Conservation (phyloP, 495 filamentous ascomycete genomes). For the Penicillium cinerascens region DNA sequence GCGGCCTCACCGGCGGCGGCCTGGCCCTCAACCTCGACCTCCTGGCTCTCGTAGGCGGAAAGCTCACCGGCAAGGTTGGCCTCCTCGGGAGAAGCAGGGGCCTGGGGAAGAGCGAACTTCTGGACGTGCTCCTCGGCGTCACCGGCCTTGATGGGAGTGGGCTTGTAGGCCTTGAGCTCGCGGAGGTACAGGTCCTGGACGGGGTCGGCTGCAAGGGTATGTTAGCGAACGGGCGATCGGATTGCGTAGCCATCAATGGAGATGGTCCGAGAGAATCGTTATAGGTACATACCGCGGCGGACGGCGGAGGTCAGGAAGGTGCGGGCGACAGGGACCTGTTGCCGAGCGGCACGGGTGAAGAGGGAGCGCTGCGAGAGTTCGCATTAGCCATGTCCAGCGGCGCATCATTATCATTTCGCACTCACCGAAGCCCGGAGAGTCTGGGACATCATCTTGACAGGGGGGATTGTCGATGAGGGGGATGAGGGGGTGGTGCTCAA, state of each 20-base stretch:
- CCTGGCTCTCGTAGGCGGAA: slow-evolving; percentile 86
- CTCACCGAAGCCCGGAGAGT: slow-evolving; percentile 65
- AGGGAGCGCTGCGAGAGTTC: slow-evolving; percentile 64
- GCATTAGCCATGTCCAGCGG: slow-evolving; percentile 15
- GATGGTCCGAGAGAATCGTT: neutral
- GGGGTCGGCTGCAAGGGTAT: slow-evolving; percentile 67
- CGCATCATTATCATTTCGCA: slow-evolving; percentile 8
- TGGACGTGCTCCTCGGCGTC: slow-evolving; percentile 90
- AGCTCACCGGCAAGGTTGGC: slow-evolving; percentile 83
- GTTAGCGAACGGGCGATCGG: slow-evolving; percentile 13
- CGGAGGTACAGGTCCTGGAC: slow-evolving; percentile 96
- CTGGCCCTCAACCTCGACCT: slow-evolving; percentile 93
- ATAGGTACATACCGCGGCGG: slow-evolving; percentile 37
- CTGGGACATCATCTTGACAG: slow-evolving; percentile 63
- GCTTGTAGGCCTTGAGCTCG: slow-evolving; percentile 92
- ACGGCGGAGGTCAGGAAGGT: slow-evolving; percentile 65
- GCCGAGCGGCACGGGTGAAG: slow-evolving; percentile 72
- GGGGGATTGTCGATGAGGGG: slow-evolving; percentile 25
- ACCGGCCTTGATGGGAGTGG: slow-evolving; percentile 71
- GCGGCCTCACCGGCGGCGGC: slow-evolving; percentile 51
- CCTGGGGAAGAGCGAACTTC: slow-evolving; percentile 73
- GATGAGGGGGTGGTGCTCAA: slow-evolving; percentile 25
- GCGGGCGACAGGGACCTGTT: slow-evolving; percentile 63
- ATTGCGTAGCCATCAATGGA: neutral
- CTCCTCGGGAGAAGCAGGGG: slow-evolving; percentile 88